phyloP scores from a whole-genome alignment of 306 rosid genomes.

The Crotalaria pallida region DNA sequence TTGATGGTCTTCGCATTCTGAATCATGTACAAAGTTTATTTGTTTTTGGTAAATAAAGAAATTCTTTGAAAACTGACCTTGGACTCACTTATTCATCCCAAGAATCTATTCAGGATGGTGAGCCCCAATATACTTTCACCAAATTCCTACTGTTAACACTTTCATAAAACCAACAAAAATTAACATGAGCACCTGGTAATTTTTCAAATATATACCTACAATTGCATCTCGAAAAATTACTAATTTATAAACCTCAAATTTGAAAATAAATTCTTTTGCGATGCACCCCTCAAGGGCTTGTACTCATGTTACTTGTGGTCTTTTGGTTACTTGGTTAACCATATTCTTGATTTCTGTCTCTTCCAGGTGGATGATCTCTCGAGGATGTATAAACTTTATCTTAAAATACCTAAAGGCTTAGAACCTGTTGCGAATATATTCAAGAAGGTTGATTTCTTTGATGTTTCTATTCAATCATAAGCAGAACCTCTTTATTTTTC shows the following conservation, averaged over 20 bases:
- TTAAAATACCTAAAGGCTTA: constrained; percentile 67
- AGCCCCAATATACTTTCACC: background rate
- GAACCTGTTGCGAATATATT: constrained; percentile 67
- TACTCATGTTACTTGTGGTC: background rate
- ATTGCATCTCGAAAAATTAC: background rate
- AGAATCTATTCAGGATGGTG: background rate
- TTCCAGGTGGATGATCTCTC: constrained; percentile 76
- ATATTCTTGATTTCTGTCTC: background rate
- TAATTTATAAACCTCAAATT: background rate
- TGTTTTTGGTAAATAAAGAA: too few species aligned
- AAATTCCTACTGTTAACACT: background rate
- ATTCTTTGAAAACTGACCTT: background rate
- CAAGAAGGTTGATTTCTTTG: constrained; percentile 57
- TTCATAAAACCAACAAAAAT: background rate
- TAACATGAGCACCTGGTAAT: background rate
- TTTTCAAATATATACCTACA: background rate
- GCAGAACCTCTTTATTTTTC: background rate
- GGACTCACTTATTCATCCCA: background rate
- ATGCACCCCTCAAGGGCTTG: background rate
- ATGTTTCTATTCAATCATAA: background rate
- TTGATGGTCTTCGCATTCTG: background rate
- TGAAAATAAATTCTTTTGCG: background rate
- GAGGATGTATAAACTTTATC: constrained; percentile 83
- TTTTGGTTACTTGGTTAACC: background rate
- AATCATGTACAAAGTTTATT: background rate